Base-by-base conservation (phyloP, 1,139 yeast species). In the Cylindricascospora bacillispora region DNA sequence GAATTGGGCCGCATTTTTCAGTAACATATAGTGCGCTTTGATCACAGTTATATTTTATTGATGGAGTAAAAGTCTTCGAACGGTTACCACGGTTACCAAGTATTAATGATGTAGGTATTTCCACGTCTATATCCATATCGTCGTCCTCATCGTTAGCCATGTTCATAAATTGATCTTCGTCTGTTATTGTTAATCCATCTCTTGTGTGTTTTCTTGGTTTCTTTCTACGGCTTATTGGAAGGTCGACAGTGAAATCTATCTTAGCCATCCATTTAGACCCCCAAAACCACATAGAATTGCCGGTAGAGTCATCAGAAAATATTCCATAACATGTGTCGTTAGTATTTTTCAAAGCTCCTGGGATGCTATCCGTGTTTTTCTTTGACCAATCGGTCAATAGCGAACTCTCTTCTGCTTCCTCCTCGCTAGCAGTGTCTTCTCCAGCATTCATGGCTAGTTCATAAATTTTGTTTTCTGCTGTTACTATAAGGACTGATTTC, bases 191-290 rank as follows among this genome's bases (percentile, higher is more conserved):
- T 35, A 69, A 56, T 9, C 83, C 82, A 46, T 77, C 80, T 43
- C 78, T 69, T 35, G 58, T 62, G 59, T 81, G 72, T 56, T 77
- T 76, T 49, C 65, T 69, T 6, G 43, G 35, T 20, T 67, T 56
- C 41, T 59, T 58, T 29, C 55, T 52, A 33, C 56, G 46, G 21
- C 49, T 56, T 6, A 54, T 44, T 15, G 83, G 80, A 32, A 77
- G 59, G 43, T 77, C 73, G 34, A 65, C 53, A n/a, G 65, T 54
- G 38, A 81, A 59, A 51, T 86, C 89, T 31, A 89, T 67, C 49
- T 68, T 80, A 6, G 79, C 70, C 13, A 86, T 50, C 93, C 95
- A 89, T 30, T 70, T 69, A n/a, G 81, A 66, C 3, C 95, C 94
- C 69, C 81, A 85, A 13, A 85, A 55, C 95, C 95, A 86, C 16